phyloP scores from a whole-genome alignment of 164 flowering plant species.

The Brasenia schreberi region DNA sequence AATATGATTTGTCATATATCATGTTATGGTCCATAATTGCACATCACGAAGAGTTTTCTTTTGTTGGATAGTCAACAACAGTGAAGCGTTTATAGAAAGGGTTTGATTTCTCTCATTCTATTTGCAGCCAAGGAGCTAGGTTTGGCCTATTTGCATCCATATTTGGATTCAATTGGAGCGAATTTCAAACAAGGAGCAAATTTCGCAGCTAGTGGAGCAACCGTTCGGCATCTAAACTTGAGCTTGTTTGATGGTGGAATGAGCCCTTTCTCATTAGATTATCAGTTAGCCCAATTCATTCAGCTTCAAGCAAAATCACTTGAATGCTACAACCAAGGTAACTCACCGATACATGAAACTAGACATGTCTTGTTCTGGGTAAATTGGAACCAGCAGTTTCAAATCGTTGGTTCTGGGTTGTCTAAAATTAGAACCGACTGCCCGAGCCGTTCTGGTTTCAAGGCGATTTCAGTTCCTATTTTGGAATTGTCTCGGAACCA shows the following conservation, averaged over 20 bases:
- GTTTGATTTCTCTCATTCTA: background rate
- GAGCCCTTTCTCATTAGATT: background rate
- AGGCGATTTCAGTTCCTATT: background rate
- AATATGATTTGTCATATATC: no score
- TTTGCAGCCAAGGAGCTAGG: background rate
- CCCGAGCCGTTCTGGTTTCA: background rate
- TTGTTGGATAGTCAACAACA: no score
- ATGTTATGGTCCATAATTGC: no score
- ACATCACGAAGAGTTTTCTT: no score
- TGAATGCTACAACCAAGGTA: background rate
- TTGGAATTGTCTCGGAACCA: background rate
- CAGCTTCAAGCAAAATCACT: background rate
- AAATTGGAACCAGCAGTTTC: background rate
- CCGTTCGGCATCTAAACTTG: background rate
- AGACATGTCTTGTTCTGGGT: background rate
- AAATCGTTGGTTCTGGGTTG: background rate
- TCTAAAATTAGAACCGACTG: background rate
- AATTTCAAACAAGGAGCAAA: background rate
- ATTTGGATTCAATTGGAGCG: background rate
- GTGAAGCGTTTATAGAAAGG: no score
- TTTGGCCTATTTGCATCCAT: background rate
- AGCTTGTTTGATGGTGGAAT: constrained; percentile 1
- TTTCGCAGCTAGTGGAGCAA: background rate
- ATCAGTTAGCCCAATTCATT: background rate
- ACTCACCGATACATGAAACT: background rate